A percentile compares a stretch with the other conserved stretches of the same genome.
phyloP scores from a whole-genome alignment of 805 yeast genomes.

The Lachancea fermentati region DNA sequence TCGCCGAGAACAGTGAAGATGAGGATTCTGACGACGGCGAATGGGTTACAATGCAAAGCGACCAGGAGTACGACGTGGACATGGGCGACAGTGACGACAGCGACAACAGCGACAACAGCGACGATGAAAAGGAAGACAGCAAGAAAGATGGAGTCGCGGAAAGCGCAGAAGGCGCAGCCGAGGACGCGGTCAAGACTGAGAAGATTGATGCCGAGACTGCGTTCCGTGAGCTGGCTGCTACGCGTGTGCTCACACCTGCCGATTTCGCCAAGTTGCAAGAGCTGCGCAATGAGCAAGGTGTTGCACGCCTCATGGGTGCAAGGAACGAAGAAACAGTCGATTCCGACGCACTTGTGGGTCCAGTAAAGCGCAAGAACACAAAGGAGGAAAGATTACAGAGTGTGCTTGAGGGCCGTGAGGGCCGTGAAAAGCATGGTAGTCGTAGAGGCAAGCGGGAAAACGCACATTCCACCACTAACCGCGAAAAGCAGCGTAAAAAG shows the following conservation, averaged over 20 bases:
- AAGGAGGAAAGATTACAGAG: slow-evolving; percentile 88
- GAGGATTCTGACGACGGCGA: slow-evolving; percentile 71
- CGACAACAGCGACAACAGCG: slow-evolving; percentile 30
- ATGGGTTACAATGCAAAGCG: slow-evolving; percentile 88
- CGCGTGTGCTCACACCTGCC: slow-evolving; percentile 88
- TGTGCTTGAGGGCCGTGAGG: slow-evolving; percentile 89
- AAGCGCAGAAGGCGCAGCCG: slow-evolving; percentile 34
- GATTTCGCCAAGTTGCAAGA: slow-evolving; percentile 95
- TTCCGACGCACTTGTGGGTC: slow-evolving; percentile 69
- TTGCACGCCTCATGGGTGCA: slow-evolving; percentile 69
- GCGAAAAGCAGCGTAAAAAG: slow-evolving; percentile 96
- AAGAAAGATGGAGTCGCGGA: slow-evolving; percentile 47
- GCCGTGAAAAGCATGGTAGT: slow-evolving; percentile 84
- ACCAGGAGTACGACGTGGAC: slow-evolving; percentile 59
- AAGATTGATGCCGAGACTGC: slow-evolving; percentile 35
- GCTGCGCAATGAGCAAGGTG: slow-evolving; percentile 76
- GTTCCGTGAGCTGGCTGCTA: slow-evolving; percentile 56
- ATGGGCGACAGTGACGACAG: slow-evolving; percentile 47
- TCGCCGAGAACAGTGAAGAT: slow-evolving; percentile 47
- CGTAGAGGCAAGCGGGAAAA: slow-evolving; percentile 72
- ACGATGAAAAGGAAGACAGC: too few relatives aligned
- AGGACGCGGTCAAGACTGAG: too few relatives aligned
- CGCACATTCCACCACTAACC: slow-evolving; percentile 86
- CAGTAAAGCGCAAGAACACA: slow-evolving; percentile 65
- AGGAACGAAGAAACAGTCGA: slow-evolving; percentile 83